Base-by-base conservation (phyloP, 768 basidiomycete genomes). In the Suillus paluster region DNA sequence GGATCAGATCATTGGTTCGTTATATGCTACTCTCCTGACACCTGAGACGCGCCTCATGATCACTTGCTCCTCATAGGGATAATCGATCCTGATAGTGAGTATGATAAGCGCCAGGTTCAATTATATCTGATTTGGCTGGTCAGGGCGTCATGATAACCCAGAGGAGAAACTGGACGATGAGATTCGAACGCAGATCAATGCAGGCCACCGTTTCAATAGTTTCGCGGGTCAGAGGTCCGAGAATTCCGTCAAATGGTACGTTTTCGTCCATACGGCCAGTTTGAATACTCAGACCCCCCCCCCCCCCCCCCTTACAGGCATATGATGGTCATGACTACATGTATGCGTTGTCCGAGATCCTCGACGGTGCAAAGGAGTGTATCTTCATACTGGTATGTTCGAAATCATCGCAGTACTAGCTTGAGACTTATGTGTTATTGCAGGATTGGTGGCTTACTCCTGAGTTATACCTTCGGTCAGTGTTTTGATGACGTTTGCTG, bases 241-340 rank as follows among this genome's bases (percentile, higher is more conserved):
- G 12, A 95, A 95, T 71, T 78, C 81, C 38, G 88, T 91, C 48
- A 98, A 97, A 77, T 98, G 93, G 92, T 90, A 60, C 27, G 78
- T 75, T 10, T 50, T 21, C 10, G 8, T 48, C 11, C 19, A 15
- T 19, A 41, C 15, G 3, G 15, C 19, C n/a, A 34, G 21, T 66
- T 38, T 45, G 46, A 34, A 42, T 42, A 30, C 48, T 60, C 15
- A 21, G 17, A 36, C 42, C 7, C n/a, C n/a, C n/a, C n/a, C n/a
- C n/a, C n/a, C n/a, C n/a, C n/a, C n/a, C n/a, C n/a, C n/a, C 6
- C 11, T 6, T 60, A 14, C 57, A 86, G 90, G 89, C 94, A 95
- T 71, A 84, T 97, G 96, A 97, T 68, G 97, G 97, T 0, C 94
- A 97, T 61, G 96, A 99, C 77, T 99, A 97, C 74, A 92, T 98